Evolutionary conservation across 1,284 basidiomycete genomes (phyloP).

Genomic region (Entoloma clypeatum): DNA sequence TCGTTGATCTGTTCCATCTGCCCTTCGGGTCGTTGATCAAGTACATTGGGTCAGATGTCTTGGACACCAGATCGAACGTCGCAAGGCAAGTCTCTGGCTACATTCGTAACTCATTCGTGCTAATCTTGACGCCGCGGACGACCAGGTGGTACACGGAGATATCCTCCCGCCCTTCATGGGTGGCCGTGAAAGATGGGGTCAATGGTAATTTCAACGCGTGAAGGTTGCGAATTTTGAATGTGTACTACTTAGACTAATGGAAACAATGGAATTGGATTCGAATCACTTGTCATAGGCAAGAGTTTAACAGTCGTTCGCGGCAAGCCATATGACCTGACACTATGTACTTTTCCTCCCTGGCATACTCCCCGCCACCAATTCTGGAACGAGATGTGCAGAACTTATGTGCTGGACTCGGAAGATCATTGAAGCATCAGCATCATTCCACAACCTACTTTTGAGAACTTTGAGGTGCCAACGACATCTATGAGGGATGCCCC

Average conservation of each 20-base stretch:
- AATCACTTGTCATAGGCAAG: too few species aligned
- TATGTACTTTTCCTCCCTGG: too few species aligned
- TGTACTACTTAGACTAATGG: background rate
- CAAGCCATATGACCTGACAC: too few species aligned
- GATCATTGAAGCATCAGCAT: too few species aligned
- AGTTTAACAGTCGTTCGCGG: too few species aligned
- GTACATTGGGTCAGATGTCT: slow-evolving; percentile 26
- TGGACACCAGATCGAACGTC: slow-evolving; percentile 34
- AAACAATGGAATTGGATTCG: slow-evolving; percentile 6
- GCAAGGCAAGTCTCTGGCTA: slow-evolving; percentile 26
- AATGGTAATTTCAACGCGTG: slow-evolving; percentile 5
- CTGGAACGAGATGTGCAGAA: too few species aligned
- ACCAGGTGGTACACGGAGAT: slow-evolving; percentile 43
- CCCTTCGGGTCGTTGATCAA: slow-evolving; percentile 39
- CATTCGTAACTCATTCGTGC: background rate
- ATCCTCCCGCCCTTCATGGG: slow-evolving; percentile 34
- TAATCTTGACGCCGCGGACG: background rate
- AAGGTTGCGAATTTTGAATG: background rate
- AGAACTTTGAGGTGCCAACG: too few species aligned
- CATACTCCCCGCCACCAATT: too few species aligned
- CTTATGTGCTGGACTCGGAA: too few species aligned
- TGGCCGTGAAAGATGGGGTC: slow-evolving; percentile 34
- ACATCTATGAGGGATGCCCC: too few species aligned
- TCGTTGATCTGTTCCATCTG: slow-evolving; percentile 59
- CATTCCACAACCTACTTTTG: too few species aligned